Percentiles rank a stretch among this genome's conserved stretches.
phyloP scores from a whole-genome alignment of 805 yeast genomes.

The Wickerhamiella cacticola region DNA sequence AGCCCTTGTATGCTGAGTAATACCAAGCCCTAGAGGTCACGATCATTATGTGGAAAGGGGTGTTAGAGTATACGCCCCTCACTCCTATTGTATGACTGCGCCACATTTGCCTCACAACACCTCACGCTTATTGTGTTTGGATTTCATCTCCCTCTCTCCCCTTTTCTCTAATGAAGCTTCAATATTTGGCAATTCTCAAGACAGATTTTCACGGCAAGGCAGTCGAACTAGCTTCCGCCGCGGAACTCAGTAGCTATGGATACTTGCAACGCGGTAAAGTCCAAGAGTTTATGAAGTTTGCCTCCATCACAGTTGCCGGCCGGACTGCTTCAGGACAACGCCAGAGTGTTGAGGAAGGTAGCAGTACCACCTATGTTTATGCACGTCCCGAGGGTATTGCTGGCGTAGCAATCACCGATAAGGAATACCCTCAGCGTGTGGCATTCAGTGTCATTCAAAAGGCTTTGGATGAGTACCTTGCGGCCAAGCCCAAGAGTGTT shows the following conservation, averaged over 20 bases:
- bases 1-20: neutral
- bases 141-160: neutral
- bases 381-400: constrained; percentile 82
- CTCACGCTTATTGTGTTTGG: neutral
- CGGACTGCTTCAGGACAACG: constrained; percentile 85
- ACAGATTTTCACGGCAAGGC: constrained; percentile 47
- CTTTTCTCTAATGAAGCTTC: constrained; percentile 57
- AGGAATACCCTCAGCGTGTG: constrained; percentile 93
- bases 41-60: neutral
- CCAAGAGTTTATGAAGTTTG: constrained; percentile 88
- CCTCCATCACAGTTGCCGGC: constrained; percentile 77
- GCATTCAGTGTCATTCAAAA: constrained; percentile 89
- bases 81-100: too few relatives aligned
- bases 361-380: constrained; percentile 84
- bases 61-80: neutral
- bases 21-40: neutral
- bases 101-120: neutral
- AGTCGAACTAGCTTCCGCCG: constrained; percentile 63
- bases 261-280: constrained; percentile 79
- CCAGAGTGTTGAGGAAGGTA: constrained; percentile 86
- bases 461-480: constrained; percentile 76
- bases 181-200: constrained; percentile 77
- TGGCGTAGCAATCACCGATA: constrained; percentile 85
- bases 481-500: constrained; percentile 53
- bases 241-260: constrained; percentile 74